Evolutionary conservation across 495 filamentous ascomycete species (phyloP), one percentile per base, ranked within the genome.

Genomic region (Jackrogersella multiformis): DNA sequence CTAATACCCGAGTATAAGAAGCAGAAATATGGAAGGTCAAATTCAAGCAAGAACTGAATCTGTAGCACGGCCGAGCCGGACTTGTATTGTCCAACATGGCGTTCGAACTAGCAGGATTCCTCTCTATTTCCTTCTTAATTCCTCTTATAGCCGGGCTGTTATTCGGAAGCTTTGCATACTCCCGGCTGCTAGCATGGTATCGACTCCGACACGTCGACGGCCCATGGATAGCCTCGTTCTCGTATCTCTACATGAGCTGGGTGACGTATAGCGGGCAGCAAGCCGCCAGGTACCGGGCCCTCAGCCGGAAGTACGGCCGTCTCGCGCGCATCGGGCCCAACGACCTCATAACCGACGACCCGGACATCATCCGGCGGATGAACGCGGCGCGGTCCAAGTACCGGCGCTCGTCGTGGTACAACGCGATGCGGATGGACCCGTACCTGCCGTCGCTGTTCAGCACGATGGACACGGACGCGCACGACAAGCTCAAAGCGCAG

Each of bases 261-360:
- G 30, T 51, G 5, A 64, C 72, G 35, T 39, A 68, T 15, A 49
- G 39, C 7, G 69, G 69, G 20, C 59, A 57, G 12, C 69, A 72
- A 30, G 36, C 69, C 5, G 24, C 20, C 12, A 57, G 56, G 18
- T 61, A 72, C 48, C 57, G 64, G 35, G 32, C 35, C 15, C 54
- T 54, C 10, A 66, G 18, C 10, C 16, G 68, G 35, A 71, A 71
- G 26, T 72, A 74, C 34, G 78, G 77, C 10, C 59, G 71, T 8
- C 70, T 80, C 13, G 77, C 74, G 4, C 78, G 80, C 3, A 77
- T 82, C 44, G 76, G 69, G 0, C 79, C 76, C 5, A 64, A 75
- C 46, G 70, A 74, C 21, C 74, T 82, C 28, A 56, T 82, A 32
- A 79, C 75, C 7, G 56, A 54, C 26, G 81, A 82, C 64, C 78